Percentiles rank a stretch among this genome's conserved stretches.
Evolutionary conservation across 129 eudicot genomes (phyloP).

Genomic region (Flaveria bidentis): DNA sequence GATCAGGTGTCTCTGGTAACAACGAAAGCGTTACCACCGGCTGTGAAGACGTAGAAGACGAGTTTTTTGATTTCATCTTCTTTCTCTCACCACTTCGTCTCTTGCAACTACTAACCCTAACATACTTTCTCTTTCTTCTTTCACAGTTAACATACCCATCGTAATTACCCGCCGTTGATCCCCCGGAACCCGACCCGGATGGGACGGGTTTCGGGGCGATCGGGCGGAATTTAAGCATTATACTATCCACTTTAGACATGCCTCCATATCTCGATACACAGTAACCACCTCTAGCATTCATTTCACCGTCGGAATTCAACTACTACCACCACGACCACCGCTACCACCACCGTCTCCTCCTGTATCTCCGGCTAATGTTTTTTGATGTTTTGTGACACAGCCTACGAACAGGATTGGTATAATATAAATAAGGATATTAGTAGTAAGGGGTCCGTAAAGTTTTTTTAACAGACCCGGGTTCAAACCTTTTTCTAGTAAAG

Average conservation of each 20-base stretch:
- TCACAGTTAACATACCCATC: constrained; percentile 31
- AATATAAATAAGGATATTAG: not conserved
- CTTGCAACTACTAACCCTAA: constrained; percentile 22
- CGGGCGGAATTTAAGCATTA: constrained; percentile 77
- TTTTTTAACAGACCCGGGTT: too few relatives aligned
- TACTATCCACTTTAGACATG: constrained; percentile 44
- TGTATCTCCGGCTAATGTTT: not conserved
- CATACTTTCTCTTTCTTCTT: constrained; percentile 58
- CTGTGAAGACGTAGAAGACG: not conserved
- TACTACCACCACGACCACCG: constrained; percentile 1
- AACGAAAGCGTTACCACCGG: constrained; percentile 59
- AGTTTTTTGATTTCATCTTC: too few relatives aligned
- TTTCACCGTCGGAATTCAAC: constrained; percentile 10
- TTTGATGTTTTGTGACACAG: not conserved
- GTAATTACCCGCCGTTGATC: constrained; percentile 21
- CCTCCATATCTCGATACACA: constrained; percentile 58
- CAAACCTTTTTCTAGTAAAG: too few relatives aligned
- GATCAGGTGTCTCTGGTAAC: constrained; percentile 70
- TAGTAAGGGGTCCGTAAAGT: too few relatives aligned
- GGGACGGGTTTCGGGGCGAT: constrained; percentile 83
- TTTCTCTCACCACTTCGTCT: too few relatives aligned
- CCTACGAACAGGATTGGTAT: not conserved
- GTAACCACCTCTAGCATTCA: constrained; percentile 62
- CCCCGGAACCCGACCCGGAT: constrained; percentile 32
- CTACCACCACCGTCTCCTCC: not conserved